Conservation (phyloP, 129 eudicot genomes). For the Escallonia herrerae region DNA sequence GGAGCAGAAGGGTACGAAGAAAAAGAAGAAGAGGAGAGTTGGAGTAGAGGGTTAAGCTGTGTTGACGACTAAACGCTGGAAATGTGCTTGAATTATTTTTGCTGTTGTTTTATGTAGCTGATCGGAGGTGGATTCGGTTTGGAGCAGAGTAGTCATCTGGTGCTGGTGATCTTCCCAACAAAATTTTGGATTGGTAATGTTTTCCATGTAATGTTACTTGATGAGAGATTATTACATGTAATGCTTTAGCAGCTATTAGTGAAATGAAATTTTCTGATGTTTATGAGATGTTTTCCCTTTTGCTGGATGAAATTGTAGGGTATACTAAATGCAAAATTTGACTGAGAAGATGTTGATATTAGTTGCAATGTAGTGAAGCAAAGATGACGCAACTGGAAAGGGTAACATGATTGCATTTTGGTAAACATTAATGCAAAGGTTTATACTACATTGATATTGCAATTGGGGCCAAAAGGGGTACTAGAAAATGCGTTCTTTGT, state of each 20-base stretch:
- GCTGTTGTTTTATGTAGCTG: not conserved
- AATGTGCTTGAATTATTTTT: not conserved
- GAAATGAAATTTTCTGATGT: not conserved
- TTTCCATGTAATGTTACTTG: not conserved
- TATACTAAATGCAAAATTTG: not conserved
- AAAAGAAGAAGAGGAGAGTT: conserved; percentile 4
- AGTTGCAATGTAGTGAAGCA: not conserved
- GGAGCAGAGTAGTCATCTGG: not conserved
- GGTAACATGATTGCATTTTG: not conserved
- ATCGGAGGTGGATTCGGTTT: not conserved
- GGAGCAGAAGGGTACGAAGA: conserved; percentile 10
- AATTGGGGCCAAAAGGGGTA: not conserved
- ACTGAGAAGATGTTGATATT: not conserved
- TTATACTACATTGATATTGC: not conserved
- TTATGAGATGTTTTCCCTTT: too few relatives aligned
- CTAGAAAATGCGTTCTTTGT: not conserved
- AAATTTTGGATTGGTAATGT: not conserved
- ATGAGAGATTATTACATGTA: not conserved
- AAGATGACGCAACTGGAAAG: not conserved
- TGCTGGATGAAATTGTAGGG: not conserved
- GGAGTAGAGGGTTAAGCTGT: not conserved
- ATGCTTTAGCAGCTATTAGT: too few relatives aligned
- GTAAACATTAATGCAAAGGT: not conserved
- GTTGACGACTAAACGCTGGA: not conserved
- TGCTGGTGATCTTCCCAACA: not conserved